Base-by-base conservation (phyloP, 148 eudicot species). In the Spergularia marina region DNA sequence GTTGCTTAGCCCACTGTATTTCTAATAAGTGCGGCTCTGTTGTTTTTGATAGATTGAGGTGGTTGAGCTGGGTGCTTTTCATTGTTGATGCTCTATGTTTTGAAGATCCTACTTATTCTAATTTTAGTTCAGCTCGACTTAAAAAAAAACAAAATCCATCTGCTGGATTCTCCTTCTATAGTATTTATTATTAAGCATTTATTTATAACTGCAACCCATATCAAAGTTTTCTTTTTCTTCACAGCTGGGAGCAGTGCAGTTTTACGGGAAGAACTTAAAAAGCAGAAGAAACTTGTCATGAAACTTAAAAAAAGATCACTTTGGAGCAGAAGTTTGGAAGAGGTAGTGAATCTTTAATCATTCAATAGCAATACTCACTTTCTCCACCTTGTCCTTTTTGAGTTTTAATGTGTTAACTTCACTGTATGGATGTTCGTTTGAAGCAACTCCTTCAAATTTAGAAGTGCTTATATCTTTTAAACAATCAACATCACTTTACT, bases 241-340 rank as follows among this genome's bases (percentile, higher is more conserved):
- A 40, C 53, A 81, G 80, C 80, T 73, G 83, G 73, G 67, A 73
- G 71, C 71, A 44, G 47, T 66, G 77, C 74, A 30, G 70, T 71
- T 65, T 55, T 79, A 52, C 73, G 75, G 53, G 78, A 80, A 79
- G 87, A 82, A 55, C 77, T 84, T 18, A 84, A 77, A 71, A 82
- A 77, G 69, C 84, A 84, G 77, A 82, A 77, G 77, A 84, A 84
- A 58, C 20, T 84, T 10, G 85, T 84, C 23, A 73, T 47, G 77
- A 84, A 74, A 61, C 75, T 84, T 55, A 84, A 84, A 76, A 84
- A 84, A 59, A 82, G 78, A 71, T 84, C 87, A 70, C 85, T 84
- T 51, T 84, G 87, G 87, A 82, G 83, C 68, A 82, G 84, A 67
- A 79, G 84, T 79, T 76, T 82, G 81, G 87, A 84, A 76, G 87